Percentiles rank a stretch among this genome's conserved stretches.
Evolutionary conservation across 345 rosid species (phyloP).

Genomic region (Citrus maxima): DNA sequence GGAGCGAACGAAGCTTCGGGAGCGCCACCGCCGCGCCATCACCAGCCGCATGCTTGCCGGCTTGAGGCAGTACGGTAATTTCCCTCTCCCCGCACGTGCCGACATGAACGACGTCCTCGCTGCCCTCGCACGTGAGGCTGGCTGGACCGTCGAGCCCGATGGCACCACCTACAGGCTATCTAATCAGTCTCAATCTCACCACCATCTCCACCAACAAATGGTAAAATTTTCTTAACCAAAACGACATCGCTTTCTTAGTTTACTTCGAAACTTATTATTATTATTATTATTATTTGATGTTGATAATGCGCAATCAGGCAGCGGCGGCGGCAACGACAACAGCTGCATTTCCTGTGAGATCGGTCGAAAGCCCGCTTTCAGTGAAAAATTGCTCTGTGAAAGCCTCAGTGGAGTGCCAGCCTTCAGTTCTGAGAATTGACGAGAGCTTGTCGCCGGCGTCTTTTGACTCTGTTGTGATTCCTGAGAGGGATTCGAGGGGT

Average conservation of each 20-base stretch:
- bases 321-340: not conserved
- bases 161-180: slow-evolving; percentile 83
- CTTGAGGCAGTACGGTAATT: slow-evolving; percentile 86
- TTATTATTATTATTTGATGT: not conserved
- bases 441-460: slow-evolving; percentile 84
- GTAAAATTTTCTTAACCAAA: not conserved
- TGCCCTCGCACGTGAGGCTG: slow-evolving; percentile 95
- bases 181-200: slow-evolving; percentile 26
- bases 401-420: slow-evolving; percentile 47
- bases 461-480: slow-evolving; percentile 80
- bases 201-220: not conserved
- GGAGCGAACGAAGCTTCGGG: slow-evolving; percentile 93
- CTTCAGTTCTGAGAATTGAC: slow-evolving; percentile 56
- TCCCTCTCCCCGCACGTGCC: slow-evolving; percentile 96
- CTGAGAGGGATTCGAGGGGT: slow-evolving; percentile 59
- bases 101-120: slow-evolving; percentile 99
- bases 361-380: slow-evolving; percentile 64
- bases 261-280: too few relatives aligned
- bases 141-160: slow-evolving; percentile 94
- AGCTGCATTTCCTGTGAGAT: slow-evolving; percentile 43
- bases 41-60: slow-evolving; percentile 97
- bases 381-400: slow-evolving; percentile 48
- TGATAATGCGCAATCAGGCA: slow-evolving; percentile 26
- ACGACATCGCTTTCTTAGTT: not conserved
- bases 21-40: slow-evolving; percentile 94